A percentile compares a stretch with the other conserved stretches of the same genome.
Evolutionary conservation across 2,329 filamentous ascomycete genomes (phyloP).

Genomic region (Aureobasidium melanogenum): DNA sequence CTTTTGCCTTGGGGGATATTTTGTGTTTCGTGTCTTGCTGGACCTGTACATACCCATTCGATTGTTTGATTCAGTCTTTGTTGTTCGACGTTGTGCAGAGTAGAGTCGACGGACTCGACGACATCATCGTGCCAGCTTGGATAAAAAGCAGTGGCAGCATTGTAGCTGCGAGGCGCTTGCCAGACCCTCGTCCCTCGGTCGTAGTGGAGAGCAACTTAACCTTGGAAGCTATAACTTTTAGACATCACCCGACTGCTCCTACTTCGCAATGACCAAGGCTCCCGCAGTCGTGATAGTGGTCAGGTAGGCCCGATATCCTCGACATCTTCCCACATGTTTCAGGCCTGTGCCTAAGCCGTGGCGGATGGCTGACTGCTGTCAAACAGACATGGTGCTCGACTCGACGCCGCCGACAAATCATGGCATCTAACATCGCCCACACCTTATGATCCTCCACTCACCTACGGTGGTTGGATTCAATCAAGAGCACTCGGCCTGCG

Average conservation of each 20-base stretch:
- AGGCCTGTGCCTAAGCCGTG: too few species aligned
- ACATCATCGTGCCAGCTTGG: not conserved
- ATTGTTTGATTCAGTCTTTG: not conserved
- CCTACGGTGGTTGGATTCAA: slow-evolving; percentile 89
- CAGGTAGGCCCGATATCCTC: slow-evolving; percentile 28
- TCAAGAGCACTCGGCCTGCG: slow-evolving; percentile 70
- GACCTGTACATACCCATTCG: not conserved
- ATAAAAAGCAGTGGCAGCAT: not conserved
- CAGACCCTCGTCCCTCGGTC: not conserved
- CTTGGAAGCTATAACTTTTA: too few species aligned
- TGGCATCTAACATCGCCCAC: slow-evolving; percentile 92
- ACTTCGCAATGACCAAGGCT: slow-evolving; percentile 31
- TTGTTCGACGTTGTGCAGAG: not conserved
- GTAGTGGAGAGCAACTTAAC: not conserved
- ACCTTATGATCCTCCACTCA: slow-evolving; percentile 91
- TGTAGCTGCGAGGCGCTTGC: not conserved
- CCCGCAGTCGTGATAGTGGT: slow-evolving; percentile 43
- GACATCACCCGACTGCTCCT: not conserved
- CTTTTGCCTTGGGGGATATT: not conserved
- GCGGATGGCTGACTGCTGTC: slow-evolving; percentile 14
- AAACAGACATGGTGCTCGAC: slow-evolving; percentile 74
- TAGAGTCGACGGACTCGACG: not conserved
- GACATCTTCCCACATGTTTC: not conserved
- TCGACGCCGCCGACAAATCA: slow-evolving; percentile 88
- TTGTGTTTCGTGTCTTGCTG: not conserved